Percentiles rank a stretch among this genome's conserved stretches.
Conservation (phyloP, 768 basidiomycete genomes). For the Leccinum arenicola region DNA sequence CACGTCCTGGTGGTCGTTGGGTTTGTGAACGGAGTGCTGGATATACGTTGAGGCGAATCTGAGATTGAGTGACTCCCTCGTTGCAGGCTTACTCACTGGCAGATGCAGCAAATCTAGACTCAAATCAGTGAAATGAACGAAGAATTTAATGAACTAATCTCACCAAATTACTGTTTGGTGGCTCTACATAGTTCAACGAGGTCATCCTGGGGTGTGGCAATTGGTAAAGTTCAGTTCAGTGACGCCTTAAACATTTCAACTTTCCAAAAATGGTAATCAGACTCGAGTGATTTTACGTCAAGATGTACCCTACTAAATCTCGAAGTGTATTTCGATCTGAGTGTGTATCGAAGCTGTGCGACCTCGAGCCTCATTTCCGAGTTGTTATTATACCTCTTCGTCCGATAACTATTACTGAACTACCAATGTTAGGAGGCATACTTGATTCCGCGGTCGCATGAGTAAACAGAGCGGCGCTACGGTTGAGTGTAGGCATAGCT, state of each 20-base stretch:
- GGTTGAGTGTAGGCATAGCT: not conserved
- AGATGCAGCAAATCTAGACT: conserved; percentile 74
- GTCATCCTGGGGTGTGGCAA: conserved; percentile 23
- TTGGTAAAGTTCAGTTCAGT: conserved; percentile 4
- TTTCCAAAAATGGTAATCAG: conserved; percentile 17
- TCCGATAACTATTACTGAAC: not conserved
- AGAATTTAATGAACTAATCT: conserved; percentile 19
- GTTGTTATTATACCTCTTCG: not conserved
- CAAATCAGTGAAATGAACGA: not conserved
- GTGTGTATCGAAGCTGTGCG: not conserved
- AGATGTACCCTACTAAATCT: not conserved
- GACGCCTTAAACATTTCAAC: not conserved
- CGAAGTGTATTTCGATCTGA: not conserved
- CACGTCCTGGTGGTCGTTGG: conserved; percentile 75
- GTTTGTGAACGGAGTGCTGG: conserved; percentile 69
- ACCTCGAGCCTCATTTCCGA: not conserved
- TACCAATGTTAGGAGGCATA: not conserved
- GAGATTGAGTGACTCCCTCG: conserved; percentile 1
- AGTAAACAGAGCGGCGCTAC: not conserved
- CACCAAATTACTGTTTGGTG: conserved; percentile 67
- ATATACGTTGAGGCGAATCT: conserved; percentile 6
- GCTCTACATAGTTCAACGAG: conserved; percentile 51
- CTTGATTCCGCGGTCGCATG: not conserved
- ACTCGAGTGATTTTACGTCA: conserved; percentile 18
- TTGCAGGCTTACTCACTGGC: conserved; percentile 43